A percentile compares a stretch with the other conserved stretches of the same genome.
These are phyloP conservation scores for Akanthomyces dipterigenus DNA, from an alignment of 2,329 filamentous ascomycete genomes.

Conservation along the genomic window DNA sequence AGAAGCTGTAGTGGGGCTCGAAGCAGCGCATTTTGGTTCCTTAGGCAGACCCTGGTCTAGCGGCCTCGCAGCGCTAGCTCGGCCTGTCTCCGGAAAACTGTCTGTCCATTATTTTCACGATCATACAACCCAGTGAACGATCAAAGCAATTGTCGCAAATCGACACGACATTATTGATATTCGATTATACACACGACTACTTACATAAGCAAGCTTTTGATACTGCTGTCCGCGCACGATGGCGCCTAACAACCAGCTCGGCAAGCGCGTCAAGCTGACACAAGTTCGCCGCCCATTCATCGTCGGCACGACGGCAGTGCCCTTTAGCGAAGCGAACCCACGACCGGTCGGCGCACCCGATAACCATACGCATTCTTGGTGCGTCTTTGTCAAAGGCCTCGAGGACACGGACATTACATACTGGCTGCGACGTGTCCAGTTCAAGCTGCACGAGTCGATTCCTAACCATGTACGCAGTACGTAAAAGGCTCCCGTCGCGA, in stretches of 20 bases:
- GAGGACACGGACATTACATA: slow-evolving; percentile 88
- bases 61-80: not conserved
- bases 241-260: slow-evolving; percentile 51
- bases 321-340: slow-evolving; percentile 73
- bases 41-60: slow-evolving; percentile 5
- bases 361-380: slow-evolving; percentile 96
- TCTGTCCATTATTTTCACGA: not conserved
- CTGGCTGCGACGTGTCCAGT: slow-evolving; percentile 95
- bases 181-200: not conserved
- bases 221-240: slow-evolving; percentile 29
- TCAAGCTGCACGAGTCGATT: slow-evolving; percentile 97
- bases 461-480: slow-evolving; percentile 77
- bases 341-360: slow-evolving; percentile 70
- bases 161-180: not conserved
- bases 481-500: slow-evolving; percentile 21
- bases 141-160: not conserved
- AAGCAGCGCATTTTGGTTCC: slow-evolving; percentile 2
- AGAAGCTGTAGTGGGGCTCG: slow-evolving; percentile 8
- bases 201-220: not conserved
- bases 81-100: not conserved
- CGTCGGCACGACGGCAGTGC: slow-evolving; percentile 72
- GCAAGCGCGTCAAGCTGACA: slow-evolving; percentile 59
- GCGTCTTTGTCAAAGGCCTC: slow-evolving; percentile 84
- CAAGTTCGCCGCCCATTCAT: slow-evolving; percentile 61
- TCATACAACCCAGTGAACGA: not conserved